Evolutionary conservation across 163 green algal species (phyloP).

Genomic region (Scenedesmus sp.): DNA sequence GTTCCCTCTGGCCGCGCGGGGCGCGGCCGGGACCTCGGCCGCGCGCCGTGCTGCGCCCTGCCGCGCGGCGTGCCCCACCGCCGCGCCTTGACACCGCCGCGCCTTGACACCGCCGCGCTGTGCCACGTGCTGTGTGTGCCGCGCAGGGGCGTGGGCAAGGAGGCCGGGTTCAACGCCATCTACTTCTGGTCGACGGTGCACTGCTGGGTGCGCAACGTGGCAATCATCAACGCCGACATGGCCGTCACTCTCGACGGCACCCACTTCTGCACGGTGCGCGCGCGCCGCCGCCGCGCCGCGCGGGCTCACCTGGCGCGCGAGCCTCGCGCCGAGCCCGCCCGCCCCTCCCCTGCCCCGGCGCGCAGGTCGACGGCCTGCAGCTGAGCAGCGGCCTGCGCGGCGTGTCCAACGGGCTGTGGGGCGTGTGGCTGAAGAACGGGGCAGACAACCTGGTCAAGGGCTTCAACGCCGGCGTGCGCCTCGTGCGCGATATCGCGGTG

Average conservation of each 20-base stretch:
- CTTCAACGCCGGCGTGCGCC: slow-evolving; percentile 19
- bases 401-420: slow-evolving; percentile 27
- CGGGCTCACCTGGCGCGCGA: no score
- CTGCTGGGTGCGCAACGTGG: slow-evolving; percentile 40
- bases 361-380: slow-evolving; percentile 36
- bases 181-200: slow-evolving; percentile 34
- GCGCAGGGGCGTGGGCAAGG: slow-evolving; percentile 22
- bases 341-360: no score
- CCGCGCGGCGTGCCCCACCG: no score
- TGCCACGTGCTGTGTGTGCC: no score
- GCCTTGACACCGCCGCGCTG: no score
- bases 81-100: no score
- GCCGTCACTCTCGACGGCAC: slow-evolving; percentile 25
- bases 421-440: slow-evolving; percentile 37
- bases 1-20: no score
- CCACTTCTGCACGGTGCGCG: slow-evolving; percentile 39
- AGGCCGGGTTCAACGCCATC: slow-evolving; percentile 40
- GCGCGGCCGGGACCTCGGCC: no score
- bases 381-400: slow-evolving; percentile 19
- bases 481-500: slow-evolving; percentile 38
- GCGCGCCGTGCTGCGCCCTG: no score
- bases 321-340: no score
- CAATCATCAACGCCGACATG: slow-evolving; percentile 44
- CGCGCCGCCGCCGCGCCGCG: no score
- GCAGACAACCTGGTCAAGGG: slow-evolving; percentile 38